Conservation (phyloP, 768 basidiomycete genomes). For the Pulveroboletus frians region DNA sequence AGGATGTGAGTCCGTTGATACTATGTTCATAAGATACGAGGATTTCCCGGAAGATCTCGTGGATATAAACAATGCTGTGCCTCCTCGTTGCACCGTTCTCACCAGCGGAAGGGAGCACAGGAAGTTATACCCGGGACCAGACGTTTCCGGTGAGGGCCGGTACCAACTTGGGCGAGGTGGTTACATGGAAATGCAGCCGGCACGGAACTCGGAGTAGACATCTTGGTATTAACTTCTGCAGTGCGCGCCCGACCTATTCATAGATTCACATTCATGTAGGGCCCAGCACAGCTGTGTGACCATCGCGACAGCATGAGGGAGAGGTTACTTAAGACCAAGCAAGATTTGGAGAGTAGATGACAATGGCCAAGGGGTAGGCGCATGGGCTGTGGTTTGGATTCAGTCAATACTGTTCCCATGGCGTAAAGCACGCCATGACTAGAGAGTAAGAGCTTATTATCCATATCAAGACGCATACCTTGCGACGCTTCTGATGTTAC, state of each 20-base stretch:
- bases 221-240: slow-evolving; percentile 21
- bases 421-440: neutral
- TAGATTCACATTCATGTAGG: neutral
- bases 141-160: slow-evolving; percentile 29
- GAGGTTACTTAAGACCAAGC: slow-evolving; percentile 40
- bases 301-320: slow-evolving; percentile 32
- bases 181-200: neutral
- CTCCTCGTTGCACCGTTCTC: slow-evolving; percentile 3
- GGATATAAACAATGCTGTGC: slow-evolving; percentile 1
- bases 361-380: slow-evolving; percentile 51
- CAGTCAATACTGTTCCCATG: neutral
- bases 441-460: neutral
- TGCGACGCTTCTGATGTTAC: neutral
- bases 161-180: slow-evolving; percentile 41
- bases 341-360: slow-evolving; percentile 54
- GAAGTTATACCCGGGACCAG: slow-evolving; percentile 1
- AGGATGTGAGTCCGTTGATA: too few species aligned
- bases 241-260: neutral
- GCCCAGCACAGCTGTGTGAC: slow-evolving; percentile 36
- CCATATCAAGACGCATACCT: slow-evolving; percentile 8
- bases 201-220: slow-evolving; percentile 15
- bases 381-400: slow-evolving; percentile 20
- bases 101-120: slow-evolving; percentile 3
- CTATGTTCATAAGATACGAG: neutral
- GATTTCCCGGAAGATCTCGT: slow-evolving; percentile 4